Evolutionary conservation across 306 rosid species (phyloP).

Genomic region (Luffa aegyptiaca): DNA sequence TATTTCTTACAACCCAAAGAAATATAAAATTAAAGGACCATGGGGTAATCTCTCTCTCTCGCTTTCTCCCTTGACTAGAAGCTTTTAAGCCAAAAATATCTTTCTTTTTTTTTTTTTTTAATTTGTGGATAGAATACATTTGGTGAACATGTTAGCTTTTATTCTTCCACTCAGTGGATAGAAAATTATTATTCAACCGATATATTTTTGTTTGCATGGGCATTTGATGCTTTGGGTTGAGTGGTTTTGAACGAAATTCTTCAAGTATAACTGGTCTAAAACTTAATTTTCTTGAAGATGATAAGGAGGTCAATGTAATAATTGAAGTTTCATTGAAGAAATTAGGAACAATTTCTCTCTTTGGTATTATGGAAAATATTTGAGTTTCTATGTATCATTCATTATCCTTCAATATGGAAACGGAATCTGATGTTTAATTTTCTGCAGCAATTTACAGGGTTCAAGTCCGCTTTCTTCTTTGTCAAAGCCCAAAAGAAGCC

Average conservation of each 20-base stretch:
- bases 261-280: background rate
- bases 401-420: background rate
- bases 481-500: slow-evolving; percentile 68
- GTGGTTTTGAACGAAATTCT: background rate
- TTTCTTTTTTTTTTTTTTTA: background rate
- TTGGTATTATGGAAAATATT: background rate
- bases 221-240: background rate
- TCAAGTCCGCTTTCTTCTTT: slow-evolving; percentile 30
- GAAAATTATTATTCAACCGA: background rate
- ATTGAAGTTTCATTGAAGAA: background rate
- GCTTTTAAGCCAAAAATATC: background rate
- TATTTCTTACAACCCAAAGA: background rate
- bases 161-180: background rate
- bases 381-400: background rate
- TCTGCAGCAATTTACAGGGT: slow-evolving; percentile 39
- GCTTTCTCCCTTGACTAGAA: background rate
- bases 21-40: background rate
- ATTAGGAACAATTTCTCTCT: background rate
- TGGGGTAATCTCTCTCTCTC: background rate
- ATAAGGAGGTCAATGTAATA: background rate
- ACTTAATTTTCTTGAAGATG: background rate
- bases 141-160: background rate
- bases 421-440: slow-evolving; percentile 1
- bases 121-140: background rate
- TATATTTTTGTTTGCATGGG: background rate